Evolutionary conservation across 768 basidiomycete genomes (phyloP), one percentile per base, ranked within the genome.

Genomic region (Rubroboletus satanas): DNA sequence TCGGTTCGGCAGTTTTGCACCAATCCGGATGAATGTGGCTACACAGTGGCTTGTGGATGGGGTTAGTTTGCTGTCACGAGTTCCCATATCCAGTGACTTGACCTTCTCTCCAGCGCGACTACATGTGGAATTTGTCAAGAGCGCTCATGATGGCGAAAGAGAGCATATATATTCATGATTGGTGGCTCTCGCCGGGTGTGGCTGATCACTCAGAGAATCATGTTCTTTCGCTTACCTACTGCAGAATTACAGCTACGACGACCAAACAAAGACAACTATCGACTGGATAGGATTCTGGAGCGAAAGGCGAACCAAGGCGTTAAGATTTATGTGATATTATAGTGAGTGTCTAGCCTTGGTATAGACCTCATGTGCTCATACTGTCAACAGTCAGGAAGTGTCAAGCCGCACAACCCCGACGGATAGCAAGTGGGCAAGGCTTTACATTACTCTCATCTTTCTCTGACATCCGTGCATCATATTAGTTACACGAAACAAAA

Each of bases 41-140:
- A 90, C 95, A 5, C 95, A 98, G 64, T 99, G 96, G 96, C 83
- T 99, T 3, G 94, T 98, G 17, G 96, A 99, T 71, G 96, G 96
- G 17, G 92, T 95, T 58, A 66, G 89, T 77, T 9, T 56, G 4
- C 42, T 43, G 12, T 41, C 18, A 23, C 36, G 11, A n/a, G 28
- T 37, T 10, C 6, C 17, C 5, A 26, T 58, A 38, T 54, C 9
- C 4, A 54, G 47, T 50, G 15, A 45, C 51, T 49, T 23, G 37
- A 36, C 49, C 14, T 58, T 49, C 49, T 56, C n/a, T 29, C 15
- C 56, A 95, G 90, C 85, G 96, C 11, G 96, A 99, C 69, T 99
- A 99, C 67, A 96, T 93, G 73, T 99, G 96, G 97, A 96, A 95
- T 66, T 74, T 99, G 23, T 92, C 91, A 23, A 82, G 92, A 38